Conservation (phyloP, 1,139 yeast genomes). For the Pichia sp. region DNA sequence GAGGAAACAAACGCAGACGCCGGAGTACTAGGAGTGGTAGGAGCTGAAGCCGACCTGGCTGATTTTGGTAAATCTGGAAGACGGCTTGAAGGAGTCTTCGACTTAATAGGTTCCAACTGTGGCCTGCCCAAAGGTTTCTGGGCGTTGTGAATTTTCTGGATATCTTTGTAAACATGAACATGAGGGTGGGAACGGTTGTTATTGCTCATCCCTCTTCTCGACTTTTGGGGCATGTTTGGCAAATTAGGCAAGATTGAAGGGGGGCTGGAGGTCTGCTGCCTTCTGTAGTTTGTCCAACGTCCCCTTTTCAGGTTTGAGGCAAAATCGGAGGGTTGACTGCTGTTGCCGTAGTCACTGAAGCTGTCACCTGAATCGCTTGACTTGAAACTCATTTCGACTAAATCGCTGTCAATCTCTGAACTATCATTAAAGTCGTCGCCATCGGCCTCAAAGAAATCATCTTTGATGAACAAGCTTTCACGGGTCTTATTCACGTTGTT, state of each 20-base stretch:
- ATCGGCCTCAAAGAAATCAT: conserved; percentile 5
- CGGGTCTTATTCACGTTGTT: conserved; percentile 15
- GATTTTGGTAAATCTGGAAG: conserved; percentile 19
- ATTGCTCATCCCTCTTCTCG: background rate
- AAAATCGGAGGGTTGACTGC: conserved; percentile 2
- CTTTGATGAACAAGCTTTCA: conserved; percentile 19
- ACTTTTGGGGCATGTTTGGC: conserved; percentile 1
- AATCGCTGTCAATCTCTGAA: background rate
- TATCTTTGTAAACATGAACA: conserved; percentile 20
- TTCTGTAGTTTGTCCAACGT: conserved; percentile 15
- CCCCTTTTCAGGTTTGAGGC: conserved; percentile 5
- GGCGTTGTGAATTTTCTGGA: conserved; percentile 19
- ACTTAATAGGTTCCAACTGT: conserved; percentile 12
- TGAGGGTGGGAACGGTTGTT: conserved; percentile 1
- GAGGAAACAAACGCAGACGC: background rate
- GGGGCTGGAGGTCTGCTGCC: conserved; percentile 6
- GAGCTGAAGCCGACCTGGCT: background rate
- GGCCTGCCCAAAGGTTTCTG: conserved; percentile 17
- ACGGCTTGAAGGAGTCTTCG: conserved; percentile 18
- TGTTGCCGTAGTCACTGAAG: background rate
- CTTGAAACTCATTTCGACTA: conserved; percentile 5
- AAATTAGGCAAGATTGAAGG: background rate
- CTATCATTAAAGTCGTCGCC: background rate
- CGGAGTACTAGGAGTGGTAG: conserved; percentile 6
- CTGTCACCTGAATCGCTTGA: background rate